Conservation (phyloP, 805 yeast species). For the Cyberlindnera galapagoensis region DNA sequence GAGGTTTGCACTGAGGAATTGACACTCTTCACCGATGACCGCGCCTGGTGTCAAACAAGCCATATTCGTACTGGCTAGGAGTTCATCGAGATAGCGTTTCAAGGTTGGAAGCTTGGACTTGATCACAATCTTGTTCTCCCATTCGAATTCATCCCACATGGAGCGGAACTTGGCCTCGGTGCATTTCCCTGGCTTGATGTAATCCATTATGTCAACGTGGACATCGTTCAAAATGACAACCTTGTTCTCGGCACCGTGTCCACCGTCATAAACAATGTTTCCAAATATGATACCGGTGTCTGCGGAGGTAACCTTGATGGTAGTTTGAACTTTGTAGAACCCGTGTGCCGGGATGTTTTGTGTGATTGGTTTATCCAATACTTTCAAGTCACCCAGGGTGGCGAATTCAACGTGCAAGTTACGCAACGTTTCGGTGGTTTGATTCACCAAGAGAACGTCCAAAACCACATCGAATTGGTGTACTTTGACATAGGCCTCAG, state of each 20-base stretch:
- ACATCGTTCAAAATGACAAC: conserved; percentile 91
- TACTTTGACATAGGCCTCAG: conserved; percentile 94
- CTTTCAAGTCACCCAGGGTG: conserved; percentile 91
- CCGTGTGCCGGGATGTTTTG: conserved; percentile 97
- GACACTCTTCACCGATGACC: conserved; percentile 81
- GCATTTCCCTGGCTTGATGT: conserved; percentile 91
- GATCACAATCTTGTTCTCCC: conserved; percentile 67
- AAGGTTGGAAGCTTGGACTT: conserved; percentile 55
- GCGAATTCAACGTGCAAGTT: conserved; percentile 93
- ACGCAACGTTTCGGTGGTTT: conserved; percentile 84
- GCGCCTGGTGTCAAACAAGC: conserved; percentile 89
- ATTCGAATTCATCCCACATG: conserved; percentile 98
- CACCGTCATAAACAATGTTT: conserved; percentile 94
- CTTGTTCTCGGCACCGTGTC: conserved; percentile 81
- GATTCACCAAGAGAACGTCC: conserved; percentile 91
- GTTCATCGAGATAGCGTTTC: conserved; percentile 69
- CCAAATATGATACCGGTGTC: conserved; percentile 98
- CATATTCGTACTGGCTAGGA: conserved; percentile 87
- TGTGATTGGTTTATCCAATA: conserved; percentile 83
- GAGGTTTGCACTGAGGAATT: conserved; percentile 88
- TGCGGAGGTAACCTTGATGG: conserved; percentile 91
- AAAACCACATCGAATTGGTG: conserved; percentile 94
- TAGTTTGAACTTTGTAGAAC: conserved; percentile 81
- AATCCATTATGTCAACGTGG: conserved; percentile 95
- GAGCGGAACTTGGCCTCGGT: conserved; percentile 85